Base-by-base conservation (phyloP, 345 rosid genomes). In the Raphanus raphanistrum region DNA sequence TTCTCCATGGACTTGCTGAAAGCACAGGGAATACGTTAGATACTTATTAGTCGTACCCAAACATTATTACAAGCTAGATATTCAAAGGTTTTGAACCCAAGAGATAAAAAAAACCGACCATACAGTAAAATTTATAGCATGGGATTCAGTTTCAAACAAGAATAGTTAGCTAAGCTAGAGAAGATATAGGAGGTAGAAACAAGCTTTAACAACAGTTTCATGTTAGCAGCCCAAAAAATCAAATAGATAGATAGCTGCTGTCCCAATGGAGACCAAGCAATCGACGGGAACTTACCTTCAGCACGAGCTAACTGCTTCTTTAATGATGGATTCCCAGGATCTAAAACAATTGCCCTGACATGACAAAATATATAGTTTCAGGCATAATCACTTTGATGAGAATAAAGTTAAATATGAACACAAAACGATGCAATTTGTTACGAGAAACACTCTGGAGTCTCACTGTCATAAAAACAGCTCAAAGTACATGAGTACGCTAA, bases 331-430 rank as follows among this genome's bases (percentile, higher is more conserved):
- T 85, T 91, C 71, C 88, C 98, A 73, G 83, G 89, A 52, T 95
- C 99, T 77, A 95, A 84, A 50, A 92, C 86, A 80, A 95, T 93
- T 70, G 99, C 92, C 87, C 99, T 95, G 90, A 31, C 72, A 80
- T 17, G 61, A 58, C 57, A 6, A 75, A 48, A 79, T 54, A 33
- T 32, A 63, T 57, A 65, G 48, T 41, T 75, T 28, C 68, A 80
- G 72, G 17, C 45, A 70, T 31, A 63, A 32, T 32, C 63, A 57
- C 68, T 69, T 68, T 69, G 61, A 62, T 8, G 61, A 68, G 35
- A 61, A 26, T 67, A 11, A 27, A 60, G 73, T 50, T 61, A 50
- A 48, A 72, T n/a, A 72, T 59, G 66, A 57, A 70, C 61, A 69
- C 66, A 54, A 43, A 74, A 31, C 16, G 11, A 38, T 61, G 58